Evolutionary conservation across 352 stramenopile genomes (phyloP).

Genomic region (Phytophthora tubulina): DNA sequence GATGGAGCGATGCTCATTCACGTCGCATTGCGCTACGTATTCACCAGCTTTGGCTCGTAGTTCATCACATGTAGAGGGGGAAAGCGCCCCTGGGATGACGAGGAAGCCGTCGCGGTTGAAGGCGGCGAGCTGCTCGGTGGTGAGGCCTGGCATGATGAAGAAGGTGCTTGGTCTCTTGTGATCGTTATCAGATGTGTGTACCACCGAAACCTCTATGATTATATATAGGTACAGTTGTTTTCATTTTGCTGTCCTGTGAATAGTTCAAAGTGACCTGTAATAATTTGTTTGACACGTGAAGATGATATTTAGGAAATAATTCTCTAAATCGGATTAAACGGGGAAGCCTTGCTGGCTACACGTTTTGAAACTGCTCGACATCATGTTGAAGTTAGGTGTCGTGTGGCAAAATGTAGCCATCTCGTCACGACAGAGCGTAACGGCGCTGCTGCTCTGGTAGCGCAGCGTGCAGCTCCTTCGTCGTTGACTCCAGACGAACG

Average conservation of each 20-base stretch:
- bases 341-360: conserved; percentile 18
- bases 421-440: not conserved
- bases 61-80: conserved; percentile 55
- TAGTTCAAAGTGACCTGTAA: not conserved
- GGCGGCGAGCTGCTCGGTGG: conserved; percentile 64
- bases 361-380: conserved; percentile 18
- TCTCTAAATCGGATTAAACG: not conserved
- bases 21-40: conserved; percentile 71
- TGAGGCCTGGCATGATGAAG: conserved; percentile 46
- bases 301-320: not conserved
- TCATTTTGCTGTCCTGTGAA: not conserved
- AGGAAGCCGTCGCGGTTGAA: conserved; percentile 79
- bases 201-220: conserved; percentile 25
- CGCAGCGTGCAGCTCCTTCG: conserved; percentile 1
- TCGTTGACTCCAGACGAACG: not conserved
- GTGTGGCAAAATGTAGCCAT: conserved; percentile 27
- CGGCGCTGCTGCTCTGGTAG: not conserved
- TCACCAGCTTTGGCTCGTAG: conserved; percentile 59
- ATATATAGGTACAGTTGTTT: conserved; percentile 11
- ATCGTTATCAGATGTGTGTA: conserved; percentile 28
- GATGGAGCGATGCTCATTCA: conserved; percentile 75
- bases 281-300: not conserved
- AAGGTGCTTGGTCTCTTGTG: not conserved
- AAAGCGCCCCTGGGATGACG: conserved; percentile 57
- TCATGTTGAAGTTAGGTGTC: conserved; percentile 26